phyloP scores from a whole-genome alignment of 352 stramenopile species.

The Phytophthora pseudosyringae region DNA sequence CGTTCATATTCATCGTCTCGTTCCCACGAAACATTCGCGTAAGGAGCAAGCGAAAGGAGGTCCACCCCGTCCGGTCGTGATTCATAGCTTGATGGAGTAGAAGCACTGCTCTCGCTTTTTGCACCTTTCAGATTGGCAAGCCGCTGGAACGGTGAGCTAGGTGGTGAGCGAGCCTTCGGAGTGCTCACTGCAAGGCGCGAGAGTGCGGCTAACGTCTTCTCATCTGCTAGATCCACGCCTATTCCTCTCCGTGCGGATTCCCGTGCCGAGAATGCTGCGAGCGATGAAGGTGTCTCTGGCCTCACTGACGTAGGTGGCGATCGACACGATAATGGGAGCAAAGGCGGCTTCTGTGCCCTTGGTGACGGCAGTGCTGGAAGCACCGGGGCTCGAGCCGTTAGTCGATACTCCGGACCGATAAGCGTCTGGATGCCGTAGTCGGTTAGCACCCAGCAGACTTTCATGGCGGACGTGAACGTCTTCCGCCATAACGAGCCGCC shows the following conservation, averaged over 20 bases:
- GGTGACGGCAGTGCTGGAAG: conserved; percentile 32
- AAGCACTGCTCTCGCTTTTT: conserved; percentile 6
- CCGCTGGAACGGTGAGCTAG: conserved; percentile 36
- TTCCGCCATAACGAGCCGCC: conserved; percentile 48
- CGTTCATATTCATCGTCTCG: conserved; percentile 6
- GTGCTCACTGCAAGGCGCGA: conserved; percentile 48
- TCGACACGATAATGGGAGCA: conserved; percentile 40
- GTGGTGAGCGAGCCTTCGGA: conserved; percentile 37
- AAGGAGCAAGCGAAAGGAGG: conserved; percentile 34
- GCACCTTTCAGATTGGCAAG: background rate
- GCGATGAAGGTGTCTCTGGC: conserved; percentile 39
- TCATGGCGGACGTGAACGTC: conserved; percentile 54
- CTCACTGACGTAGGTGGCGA: conserved; percentile 18
- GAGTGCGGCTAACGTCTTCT: conserved; percentile 54
- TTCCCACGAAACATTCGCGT: conserved; percentile 37
- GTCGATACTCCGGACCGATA: conserved; percentile 68
- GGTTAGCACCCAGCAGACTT: conserved; percentile 74
- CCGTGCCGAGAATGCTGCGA: conserved; percentile 45
- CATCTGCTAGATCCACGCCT: conserved; percentile 52
- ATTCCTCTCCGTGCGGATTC: conserved; percentile 56
- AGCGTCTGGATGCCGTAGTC: conserved; percentile 61
- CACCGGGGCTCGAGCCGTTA: conserved; percentile 57
- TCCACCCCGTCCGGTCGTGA: conserved; percentile 30
- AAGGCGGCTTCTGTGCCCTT: conserved; percentile 20
- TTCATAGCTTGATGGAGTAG: conserved; percentile 15